Percentiles rank a stretch among this genome's conserved stretches.
phyloP scores from a whole-genome alignment of 2,329 filamentous ascomycete species.

The Alternaria hordeiaustralica region DNA sequence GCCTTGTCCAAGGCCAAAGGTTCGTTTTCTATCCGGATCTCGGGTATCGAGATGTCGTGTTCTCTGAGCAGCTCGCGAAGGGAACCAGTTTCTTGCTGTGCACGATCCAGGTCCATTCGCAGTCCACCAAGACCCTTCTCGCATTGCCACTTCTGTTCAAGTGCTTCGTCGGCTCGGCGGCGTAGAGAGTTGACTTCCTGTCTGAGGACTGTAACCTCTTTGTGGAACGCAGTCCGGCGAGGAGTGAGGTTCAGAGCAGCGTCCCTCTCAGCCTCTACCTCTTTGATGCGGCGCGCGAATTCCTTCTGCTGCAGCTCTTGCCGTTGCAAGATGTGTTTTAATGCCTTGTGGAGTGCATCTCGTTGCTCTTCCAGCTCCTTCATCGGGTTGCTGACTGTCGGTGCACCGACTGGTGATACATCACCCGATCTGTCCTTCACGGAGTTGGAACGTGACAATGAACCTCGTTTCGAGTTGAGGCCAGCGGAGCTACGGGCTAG shows the following conservation, averaged over 20 bases:
- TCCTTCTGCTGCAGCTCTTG: slow-evolving; percentile 85
- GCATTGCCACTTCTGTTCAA: slow-evolving; percentile 95
- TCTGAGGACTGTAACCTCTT: slow-evolving; percentile 78
- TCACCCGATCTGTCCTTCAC: slow-evolving; percentile 46
- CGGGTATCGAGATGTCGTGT: slow-evolving; percentile 79
- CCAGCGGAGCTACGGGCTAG: slow-evolving; percentile 62
- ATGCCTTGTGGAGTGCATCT: slow-evolving; percentile 85
- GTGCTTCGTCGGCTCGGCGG: slow-evolving; percentile 86
- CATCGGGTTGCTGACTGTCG: slow-evolving; percentile 53
- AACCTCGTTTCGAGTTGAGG: slow-evolving; percentile 50
- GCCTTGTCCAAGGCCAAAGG: slow-evolving; percentile 76
- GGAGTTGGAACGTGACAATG: slow-evolving; percentile 60
- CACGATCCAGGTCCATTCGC: slow-evolving; percentile 96
- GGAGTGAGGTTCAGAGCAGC: slow-evolving; percentile 73
- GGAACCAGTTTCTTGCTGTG: slow-evolving; percentile 89
- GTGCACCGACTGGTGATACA: slow-evolving; percentile 64
- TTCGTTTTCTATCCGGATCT: slow-evolving; percentile 58
- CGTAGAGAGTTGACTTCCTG: slow-evolving; percentile 85
- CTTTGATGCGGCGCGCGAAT: slow-evolving; percentile 78
- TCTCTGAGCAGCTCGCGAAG: slow-evolving; percentile 79
- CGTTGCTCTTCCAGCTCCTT: slow-evolving; percentile 95
- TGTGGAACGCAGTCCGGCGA: slow-evolving; percentile 79
- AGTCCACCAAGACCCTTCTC: slow-evolving; percentile 87
- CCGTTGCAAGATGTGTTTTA: slow-evolving; percentile 83
- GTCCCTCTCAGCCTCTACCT: slow-evolving; percentile 79